Conservation (phyloP, 2,329 filamentous ascomycete species). For the Colletotrichum magnum region DNA sequence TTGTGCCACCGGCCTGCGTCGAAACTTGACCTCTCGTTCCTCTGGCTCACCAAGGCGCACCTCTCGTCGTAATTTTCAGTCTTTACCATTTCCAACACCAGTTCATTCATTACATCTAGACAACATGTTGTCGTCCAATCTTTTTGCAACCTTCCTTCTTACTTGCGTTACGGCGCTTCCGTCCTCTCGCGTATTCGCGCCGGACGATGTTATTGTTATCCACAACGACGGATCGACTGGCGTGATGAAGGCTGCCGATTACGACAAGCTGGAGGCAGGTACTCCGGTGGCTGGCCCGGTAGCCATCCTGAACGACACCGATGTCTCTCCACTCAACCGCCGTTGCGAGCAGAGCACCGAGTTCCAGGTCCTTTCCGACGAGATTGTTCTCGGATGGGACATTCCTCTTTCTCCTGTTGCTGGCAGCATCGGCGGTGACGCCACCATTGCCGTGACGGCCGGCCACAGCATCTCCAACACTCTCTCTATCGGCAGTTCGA, state of each 20-base stretch:
- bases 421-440: slow-evolving; percentile 46
- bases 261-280: slow-evolving; percentile 5
- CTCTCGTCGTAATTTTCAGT: too few relatives aligned
- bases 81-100: too few relatives aligned
- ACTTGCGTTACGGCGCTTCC: neutral
- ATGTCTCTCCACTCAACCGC: neutral
- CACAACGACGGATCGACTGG: slow-evolving; percentile 42
- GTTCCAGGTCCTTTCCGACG: slow-evolving; percentile 43
- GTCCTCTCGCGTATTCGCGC: slow-evolving; percentile 7
- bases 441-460: slow-evolving; percentile 46
- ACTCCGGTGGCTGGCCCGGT: neutral
- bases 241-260: slow-evolving; percentile 44
- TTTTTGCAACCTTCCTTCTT: neutral
- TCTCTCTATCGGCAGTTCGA: slow-evolving; percentile 45
- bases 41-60: too few relatives aligned
- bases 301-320: neutral
- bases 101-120: neutral
- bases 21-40: too few relatives aligned
- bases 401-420: slow-evolving; percentile 52
- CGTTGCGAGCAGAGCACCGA: slow-evolving; percentile 42
- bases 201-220: slow-evolving; percentile 45
- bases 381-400: slow-evolving; percentile 54
- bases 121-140: neutral
- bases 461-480: slow-evolving; percentile 52
- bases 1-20: too few relatives aligned